phyloP scores from a whole-genome alignment of 306 rosid genomes.

The Pueraria montana region DNA sequence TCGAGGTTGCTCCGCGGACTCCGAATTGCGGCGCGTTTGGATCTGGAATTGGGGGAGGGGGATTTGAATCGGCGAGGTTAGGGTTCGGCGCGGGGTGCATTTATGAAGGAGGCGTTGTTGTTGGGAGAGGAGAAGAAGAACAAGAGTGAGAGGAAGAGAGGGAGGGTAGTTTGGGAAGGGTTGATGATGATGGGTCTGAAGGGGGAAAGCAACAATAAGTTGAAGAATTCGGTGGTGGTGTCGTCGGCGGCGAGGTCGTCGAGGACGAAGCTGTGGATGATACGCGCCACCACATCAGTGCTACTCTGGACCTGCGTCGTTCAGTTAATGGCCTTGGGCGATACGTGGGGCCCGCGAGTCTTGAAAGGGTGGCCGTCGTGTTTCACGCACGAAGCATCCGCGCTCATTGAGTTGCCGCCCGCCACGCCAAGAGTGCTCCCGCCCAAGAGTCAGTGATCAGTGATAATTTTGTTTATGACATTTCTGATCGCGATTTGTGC shows the following conservation, averaged over 20 bases:
- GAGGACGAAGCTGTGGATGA: conserved; percentile 87
- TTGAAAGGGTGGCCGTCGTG: conserved; percentile 99
- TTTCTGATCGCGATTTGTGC: neutral
- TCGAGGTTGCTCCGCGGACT: neutral
- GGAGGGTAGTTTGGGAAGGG: conserved; percentile 64
- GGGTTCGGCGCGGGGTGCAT: conserved; percentile 46
- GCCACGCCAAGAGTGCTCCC: conserved; percentile 69
- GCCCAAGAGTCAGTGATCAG: conserved; percentile 77
- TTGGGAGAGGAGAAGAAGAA: conserved; percentile 44
- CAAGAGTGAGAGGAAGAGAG: conserved; percentile 57
- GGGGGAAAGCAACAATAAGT: conserved; percentile 69
- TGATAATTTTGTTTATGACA: neutral
- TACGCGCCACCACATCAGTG: conserved; percentile 85
- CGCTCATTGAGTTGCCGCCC: conserved; percentile 51
- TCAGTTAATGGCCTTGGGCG: conserved; percentile 90
- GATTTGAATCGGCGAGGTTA: conserved; percentile 17
- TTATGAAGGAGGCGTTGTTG: conserved; percentile 51
- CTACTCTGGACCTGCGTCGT: conserved; percentile 90
- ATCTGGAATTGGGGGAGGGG: conserved; percentile 37
- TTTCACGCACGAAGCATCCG: conserved; percentile 68
- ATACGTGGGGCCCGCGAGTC: conserved; percentile 92
- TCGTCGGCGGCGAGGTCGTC: conserved; percentile 71
- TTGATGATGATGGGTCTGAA: conserved; percentile 70
- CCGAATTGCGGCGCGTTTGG: neutral
- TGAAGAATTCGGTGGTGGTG: conserved; percentile 61